Percentiles rank a stretch among this genome's conserved stretches.
Conservation (phyloP, 495 filamentous ascomycete species). For the Penicillium crystallinum region DNA sequence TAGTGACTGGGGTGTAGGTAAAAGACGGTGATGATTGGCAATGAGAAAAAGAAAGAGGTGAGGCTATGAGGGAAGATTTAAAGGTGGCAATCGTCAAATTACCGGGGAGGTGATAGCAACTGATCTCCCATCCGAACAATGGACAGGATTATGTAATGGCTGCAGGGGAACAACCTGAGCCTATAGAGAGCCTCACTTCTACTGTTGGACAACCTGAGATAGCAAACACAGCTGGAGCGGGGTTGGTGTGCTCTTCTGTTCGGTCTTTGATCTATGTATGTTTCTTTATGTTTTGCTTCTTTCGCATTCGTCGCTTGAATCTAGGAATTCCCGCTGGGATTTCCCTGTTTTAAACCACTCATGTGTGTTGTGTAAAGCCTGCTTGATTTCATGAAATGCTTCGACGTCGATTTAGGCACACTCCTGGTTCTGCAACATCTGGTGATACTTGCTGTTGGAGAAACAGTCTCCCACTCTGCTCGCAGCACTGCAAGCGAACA, state of each 20-base stretch:
- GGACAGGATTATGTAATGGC: neutral
- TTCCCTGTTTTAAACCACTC: no score
- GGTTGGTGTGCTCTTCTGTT: neutral
- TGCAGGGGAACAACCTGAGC: neutral
- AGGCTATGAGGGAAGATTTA: neutral
- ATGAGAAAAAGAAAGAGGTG: neutral
- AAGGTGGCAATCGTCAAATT: slow-evolving; percentile 7
- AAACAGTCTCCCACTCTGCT: no score
- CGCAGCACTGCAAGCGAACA: no score
- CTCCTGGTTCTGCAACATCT: no score
- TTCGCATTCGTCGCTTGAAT: no score
- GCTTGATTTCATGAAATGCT: no score
- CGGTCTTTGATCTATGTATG: neutral
- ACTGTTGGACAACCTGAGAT: neutral
- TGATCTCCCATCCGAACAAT: neutral
- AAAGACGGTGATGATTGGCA: neutral
- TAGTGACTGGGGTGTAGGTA: neutral
- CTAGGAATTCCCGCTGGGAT: no score
- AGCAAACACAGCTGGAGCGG: neutral
- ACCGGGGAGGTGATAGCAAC: neutral
- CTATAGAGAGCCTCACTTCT: slow-evolving; percentile 1
- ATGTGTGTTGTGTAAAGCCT: no score
- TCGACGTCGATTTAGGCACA: no score
- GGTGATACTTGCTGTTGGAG: no score
- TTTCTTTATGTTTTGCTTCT: no score